Base-by-base conservation (phyloP, 1,284 basidiomycete genomes). In the Meripilus lineatus region DNA sequence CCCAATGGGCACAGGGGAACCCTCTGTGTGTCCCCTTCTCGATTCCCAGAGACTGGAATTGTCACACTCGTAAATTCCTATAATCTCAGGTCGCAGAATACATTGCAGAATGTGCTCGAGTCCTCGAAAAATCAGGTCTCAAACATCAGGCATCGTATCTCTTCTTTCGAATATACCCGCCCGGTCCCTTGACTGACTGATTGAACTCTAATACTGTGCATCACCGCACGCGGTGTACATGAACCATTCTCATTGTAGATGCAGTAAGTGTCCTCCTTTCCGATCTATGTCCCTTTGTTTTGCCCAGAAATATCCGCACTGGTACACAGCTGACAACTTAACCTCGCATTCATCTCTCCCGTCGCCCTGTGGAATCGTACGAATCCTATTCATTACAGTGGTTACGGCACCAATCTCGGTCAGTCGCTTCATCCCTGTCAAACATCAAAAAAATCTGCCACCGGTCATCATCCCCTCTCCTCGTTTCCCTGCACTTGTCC, bases 391-490 rank as follows among this genome's bases (percentile, higher is more conserved):
- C 18, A 11, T 42, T 47, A 3, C 53, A 92, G 90, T 57, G 90
- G 90, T 2, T 93, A 93, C 57, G 92, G 92, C 4, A 95, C 92
- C 3, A 94, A 94, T 59, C 55, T 94, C 38, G 91, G 90, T 77
- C 49, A 40, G 69, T 50, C n/a, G 2, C n/a, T n/a, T n/a, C n/a
- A n/a, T n/a, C n/a, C n/a, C n/a, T n/a, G n/a, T n/a, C n/a, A n/a
- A n/a, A n/a, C n/a, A n/a, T n/a, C n/a, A n/a, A n/a, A n/a, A n/a
- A n/a, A n/a, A n/a, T n/a, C n/a, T n/a, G n/a, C n/a, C n/a, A n/a
- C n/a, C n/a, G n/a, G n/a, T n/a, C n/a, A n/a, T n/a, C n/a, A n/a
- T n/a, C n/a, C n/a, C n/a, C n/a, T n/a, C n/a, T n/a, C n/a, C n/a
- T n/a, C n/a, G n/a, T n/a, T n/a, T n/a, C n/a, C n/a, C n/a, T n/a